These are phyloP conservation scores for Myriosclerotinia scirpicola DNA, from an alignment of 2,329 filamentous ascomycete species.

Conservation along the genomic window DNA sequence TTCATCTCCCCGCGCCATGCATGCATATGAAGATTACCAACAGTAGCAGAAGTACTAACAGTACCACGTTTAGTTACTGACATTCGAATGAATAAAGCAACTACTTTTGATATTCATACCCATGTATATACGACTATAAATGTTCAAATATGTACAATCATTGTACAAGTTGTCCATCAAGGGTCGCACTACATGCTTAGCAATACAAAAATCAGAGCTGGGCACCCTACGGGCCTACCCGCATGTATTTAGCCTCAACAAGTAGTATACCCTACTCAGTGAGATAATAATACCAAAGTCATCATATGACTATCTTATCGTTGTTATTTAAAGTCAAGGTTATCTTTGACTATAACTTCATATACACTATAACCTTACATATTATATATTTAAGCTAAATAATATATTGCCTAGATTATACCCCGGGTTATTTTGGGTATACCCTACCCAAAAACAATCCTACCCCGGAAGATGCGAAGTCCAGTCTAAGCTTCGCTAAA, in stretches of 20 bases:
- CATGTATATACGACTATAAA: not conserved
- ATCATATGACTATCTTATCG: too few relatives aligned
- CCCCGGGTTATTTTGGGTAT: too few relatives aligned
- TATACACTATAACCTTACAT: too few relatives aligned
- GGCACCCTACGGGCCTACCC: too few relatives aligned
- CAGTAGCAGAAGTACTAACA: not conserved
- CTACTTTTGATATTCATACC: not conserved
- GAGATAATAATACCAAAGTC: too few relatives aligned
- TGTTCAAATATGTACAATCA: not conserved
- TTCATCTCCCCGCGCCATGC: not conserved
- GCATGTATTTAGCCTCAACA: too few relatives aligned
- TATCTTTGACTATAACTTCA: too few relatives aligned
- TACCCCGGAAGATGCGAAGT: not conserved
- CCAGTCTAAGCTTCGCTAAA: not conserved
- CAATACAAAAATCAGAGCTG: too few relatives aligned
- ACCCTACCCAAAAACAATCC: not conserved
- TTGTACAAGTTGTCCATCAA: not conserved
- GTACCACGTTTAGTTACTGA: not conserved
- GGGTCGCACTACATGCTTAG: not conserved
- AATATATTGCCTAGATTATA: too few relatives aligned
- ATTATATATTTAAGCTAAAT: too few relatives aligned
- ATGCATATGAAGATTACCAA: not conserved
- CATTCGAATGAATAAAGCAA: not conserved
- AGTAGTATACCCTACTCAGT: too few relatives aligned
- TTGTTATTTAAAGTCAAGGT: too few relatives aligned